A percentile compares a stretch with the other conserved stretches of the same genome.
phyloP scores from a whole-genome alignment of 441 rosid species.

The Rhodomyrtus psidioides region DNA sequence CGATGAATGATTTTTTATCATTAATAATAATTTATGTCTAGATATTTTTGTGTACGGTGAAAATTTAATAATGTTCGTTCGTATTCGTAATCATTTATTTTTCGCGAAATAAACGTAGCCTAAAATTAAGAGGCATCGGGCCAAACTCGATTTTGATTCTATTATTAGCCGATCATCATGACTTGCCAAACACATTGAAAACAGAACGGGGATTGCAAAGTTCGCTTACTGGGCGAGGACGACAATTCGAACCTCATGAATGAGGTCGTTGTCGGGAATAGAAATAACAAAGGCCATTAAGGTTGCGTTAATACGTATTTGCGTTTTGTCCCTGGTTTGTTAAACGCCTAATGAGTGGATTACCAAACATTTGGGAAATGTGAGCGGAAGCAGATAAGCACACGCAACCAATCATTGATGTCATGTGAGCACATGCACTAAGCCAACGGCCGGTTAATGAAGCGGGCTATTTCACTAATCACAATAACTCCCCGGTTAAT shows the following conservation, averaged over 20 bases:
- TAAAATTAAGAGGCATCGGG: neutral
- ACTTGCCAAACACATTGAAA: neutral
- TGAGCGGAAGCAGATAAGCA: neutral
- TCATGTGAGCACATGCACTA: neutral
- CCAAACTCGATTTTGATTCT: neutral
- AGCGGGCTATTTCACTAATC: neutral
- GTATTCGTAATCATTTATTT: no score
- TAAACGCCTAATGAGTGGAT: neutral
- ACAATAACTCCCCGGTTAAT: neutral
- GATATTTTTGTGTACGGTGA: no score
- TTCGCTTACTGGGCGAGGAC: neutral
- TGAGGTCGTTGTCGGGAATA: rapidly evolving
- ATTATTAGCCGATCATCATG: rapidly evolving
- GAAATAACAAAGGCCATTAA: no score
- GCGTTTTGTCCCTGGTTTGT: neutral
- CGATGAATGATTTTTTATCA: no score
- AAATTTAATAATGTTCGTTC: no score
- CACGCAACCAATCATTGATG: neutral
- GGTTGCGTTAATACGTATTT: neutral
- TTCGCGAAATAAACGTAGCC: no score
- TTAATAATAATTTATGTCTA: no score
- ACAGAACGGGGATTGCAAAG: rapidly evolving
- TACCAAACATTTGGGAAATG: neutral
- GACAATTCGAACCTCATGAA: neutral
- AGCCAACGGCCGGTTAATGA: neutral